Evolutionary conservation across 2,329 filamentous ascomycete genomes (phyloP).

Genomic region (Pseudogymnoascus sp.): DNA sequence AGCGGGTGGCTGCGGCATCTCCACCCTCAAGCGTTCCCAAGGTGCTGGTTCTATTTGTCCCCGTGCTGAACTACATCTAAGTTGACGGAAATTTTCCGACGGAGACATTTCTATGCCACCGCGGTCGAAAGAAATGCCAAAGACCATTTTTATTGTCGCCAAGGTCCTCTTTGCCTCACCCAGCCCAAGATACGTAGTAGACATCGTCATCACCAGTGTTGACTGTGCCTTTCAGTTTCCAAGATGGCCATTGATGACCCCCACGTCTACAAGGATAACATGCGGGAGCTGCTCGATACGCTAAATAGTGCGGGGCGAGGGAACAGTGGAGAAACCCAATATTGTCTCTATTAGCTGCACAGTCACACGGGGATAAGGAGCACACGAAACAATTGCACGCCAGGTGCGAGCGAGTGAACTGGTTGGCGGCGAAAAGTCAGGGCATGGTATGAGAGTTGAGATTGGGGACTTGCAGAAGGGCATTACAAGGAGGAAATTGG

Average conservation of each 20-base stretch:
- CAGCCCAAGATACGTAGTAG: too few species aligned
- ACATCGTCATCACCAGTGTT: too few species aligned
- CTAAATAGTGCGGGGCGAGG: background rate
- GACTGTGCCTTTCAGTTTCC: background rate
- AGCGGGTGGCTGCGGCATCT: background rate
- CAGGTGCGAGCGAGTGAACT: background rate
- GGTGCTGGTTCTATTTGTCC: background rate
- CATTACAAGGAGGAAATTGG: background rate
- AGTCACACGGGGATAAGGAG: background rate
- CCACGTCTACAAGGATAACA: background rate
- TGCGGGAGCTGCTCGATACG: background rate
- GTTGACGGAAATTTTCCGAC: background rate
- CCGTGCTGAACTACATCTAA: background rate
- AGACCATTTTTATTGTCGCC: background rate
- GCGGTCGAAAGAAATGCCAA: slow-evolving; percentile 13
- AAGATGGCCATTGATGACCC: background rate
- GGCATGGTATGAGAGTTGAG: background rate
- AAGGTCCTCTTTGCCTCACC: too few species aligned
- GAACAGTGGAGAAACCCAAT: background rate
- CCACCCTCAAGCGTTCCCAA: background rate
- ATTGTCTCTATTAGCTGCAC: background rate
- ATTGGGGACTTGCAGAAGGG: too few species aligned
- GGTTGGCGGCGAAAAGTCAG: too few species aligned
- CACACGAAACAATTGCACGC: background rate
- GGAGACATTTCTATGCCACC: slow-evolving; percentile 12